Base-by-base conservation (phyloP, 225 moss, liverwort and hornwort genomes). In the Straminergon stramineum region DNA sequence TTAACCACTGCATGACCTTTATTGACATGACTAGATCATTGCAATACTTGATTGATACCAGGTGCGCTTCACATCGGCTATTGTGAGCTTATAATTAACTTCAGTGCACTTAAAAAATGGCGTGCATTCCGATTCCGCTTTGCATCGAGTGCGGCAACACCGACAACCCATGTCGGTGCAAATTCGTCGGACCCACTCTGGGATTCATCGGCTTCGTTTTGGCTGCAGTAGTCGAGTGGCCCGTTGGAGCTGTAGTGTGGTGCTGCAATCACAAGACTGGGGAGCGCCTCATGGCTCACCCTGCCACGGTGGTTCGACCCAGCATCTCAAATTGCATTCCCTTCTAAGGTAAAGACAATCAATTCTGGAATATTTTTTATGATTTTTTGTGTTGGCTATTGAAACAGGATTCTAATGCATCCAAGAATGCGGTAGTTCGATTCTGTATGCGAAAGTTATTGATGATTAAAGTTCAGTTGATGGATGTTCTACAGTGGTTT, bases 141-240 rank as follows among this genome's bases (percentile, higher is more conserved):
- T 96, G 97, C 85, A 96, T 98, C 61, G 94, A 98, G 91, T 98
- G 97, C 52, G 97, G 97, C 83, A 98, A 92, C 91, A 94, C 94
- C 8, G 94, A 96, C 81, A 98, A 96, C 80, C 96, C 96, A 17
- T 98, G 97, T 83, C 94, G 96, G 22, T 98, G 96, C 94, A 98
- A 95, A 87, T 92, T 98, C 75, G 8, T 98, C 27, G 97, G 97
- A 17, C 97, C 97, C 8, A 98, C 97, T 4, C 81, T 98, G 70
- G 97, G 96, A 39, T 98, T 98, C 68, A 85, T 98, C n/a, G 97
- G 95, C 73, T 96, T 98, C 67, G 84, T 94, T 9, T 18, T 98
- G 31, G 96, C 97, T 6, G 97, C 97, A 17, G 67, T 98, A 16
- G 19, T 98, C 51, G 97, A 96, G 85, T 98, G 96, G 97, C 96